A percentile compares a stretch with the other conserved stretches of the same genome.
Evolutionary conservation across 139 green algal species (phyloP).

Genomic region (Coelastrella sp.): DNA sequence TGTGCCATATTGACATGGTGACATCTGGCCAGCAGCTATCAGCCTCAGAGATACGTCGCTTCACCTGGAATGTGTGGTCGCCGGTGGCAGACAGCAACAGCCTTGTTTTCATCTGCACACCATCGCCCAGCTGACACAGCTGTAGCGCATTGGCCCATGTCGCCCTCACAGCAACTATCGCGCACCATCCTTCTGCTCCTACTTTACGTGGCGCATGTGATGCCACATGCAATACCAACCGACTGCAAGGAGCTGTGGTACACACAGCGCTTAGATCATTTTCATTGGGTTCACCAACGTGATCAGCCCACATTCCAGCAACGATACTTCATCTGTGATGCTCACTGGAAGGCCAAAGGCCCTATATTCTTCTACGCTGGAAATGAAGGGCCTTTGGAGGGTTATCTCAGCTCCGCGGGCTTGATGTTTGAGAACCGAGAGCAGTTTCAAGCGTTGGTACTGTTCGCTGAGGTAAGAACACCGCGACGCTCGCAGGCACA

Average conservation of each 20-base stretch:
- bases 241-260: conserved; percentile 51
- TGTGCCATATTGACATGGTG: too few species aligned
- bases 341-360: conserved; percentile 34
- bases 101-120: too few species aligned
- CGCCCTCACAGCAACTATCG: too few species aligned
- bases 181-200: too few species aligned
- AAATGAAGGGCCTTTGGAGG: conserved; percentile 56
- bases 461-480: conserved; percentile 61
- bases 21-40: too few species aligned
- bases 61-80: too few species aligned
- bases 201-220: too few species aligned
- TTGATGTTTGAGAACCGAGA: conserved; percentile 73
- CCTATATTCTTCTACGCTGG: conserved; percentile 64
- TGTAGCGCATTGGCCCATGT: too few species aligned
- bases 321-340: conserved; percentile 54
- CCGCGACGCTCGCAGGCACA: too few species aligned
- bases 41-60: too few species aligned
- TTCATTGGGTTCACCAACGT: conserved; percentile 8
- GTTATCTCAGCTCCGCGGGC: conserved; percentile 63
- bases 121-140: too few species aligned
- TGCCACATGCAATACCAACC: neutral
- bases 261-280: conserved; percentile 58
- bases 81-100: too few species aligned
- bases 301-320: conserved; percentile 42
- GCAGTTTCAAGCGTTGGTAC: conserved; percentile 53